A percentile compares a stretch with the other conserved stretches of the same genome.
Evolutionary conservation across 306 rosid species (phyloP).

Genomic region (Argentina anserina): DNA sequence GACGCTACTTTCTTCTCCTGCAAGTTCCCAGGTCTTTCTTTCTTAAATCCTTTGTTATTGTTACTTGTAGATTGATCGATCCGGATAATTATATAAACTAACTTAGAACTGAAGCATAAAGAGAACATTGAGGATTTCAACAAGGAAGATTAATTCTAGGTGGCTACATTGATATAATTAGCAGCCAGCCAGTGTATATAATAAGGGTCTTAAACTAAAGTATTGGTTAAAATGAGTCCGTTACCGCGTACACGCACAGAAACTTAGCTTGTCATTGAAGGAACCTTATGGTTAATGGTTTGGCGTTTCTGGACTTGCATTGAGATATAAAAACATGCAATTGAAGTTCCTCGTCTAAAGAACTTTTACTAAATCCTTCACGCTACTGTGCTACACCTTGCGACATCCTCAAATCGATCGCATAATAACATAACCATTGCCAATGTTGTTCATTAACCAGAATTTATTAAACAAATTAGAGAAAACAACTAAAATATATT

Average conservation of each 20-base stretch:
- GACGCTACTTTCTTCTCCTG: conserved; percentile 50
- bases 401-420: neutral
- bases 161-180: neutral
- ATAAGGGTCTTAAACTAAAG: too few species aligned
- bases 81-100: neutral
- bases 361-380: neutral
- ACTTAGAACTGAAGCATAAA: neutral
- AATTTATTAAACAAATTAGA: neutral
- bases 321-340: too few species aligned
- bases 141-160: neutral
- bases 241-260: too few species aligned
- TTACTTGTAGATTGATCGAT: neutral
- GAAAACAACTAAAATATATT: neutral
- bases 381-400: neutral
- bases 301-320: too few species aligned
- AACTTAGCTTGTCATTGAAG: neutral
- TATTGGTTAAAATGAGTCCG: too few species aligned
- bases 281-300: neutral
- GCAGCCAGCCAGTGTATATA: neutral
- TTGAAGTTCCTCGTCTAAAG: too few species aligned
- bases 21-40: conserved; percentile 30
- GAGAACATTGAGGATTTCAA: conserved; percentile 1
- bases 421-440: neutral
- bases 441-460: too few species aligned
- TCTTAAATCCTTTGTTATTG: neutral